Evolutionary conservation across 768 basidiomycete species (phyloP), one percentile per base, ranked within the genome.

Genomic region (Mrakia blollopis): DNA sequence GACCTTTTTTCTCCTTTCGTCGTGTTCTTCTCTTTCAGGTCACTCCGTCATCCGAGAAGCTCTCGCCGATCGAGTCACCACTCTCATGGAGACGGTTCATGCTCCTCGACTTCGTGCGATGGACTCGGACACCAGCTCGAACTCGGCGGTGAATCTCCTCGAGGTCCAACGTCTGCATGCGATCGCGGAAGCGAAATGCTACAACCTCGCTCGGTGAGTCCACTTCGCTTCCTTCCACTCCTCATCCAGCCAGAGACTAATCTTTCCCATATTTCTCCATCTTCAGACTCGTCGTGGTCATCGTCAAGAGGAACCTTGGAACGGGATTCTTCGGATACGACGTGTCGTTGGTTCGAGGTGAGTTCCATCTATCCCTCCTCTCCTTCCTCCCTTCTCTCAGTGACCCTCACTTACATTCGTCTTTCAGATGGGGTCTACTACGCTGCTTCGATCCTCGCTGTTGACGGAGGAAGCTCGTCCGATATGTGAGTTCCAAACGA

Each of bases 1-100:
- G 44, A 65, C 30, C 78, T 69, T 21, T 50, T 7, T 14, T 50
- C 47, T 50, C 47, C 18, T 21, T 7, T 18, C 44, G 76, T 41
- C 71, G 72, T 52, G 44, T 81, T 76, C 61, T 63, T 63, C 78
- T 28, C 25, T 7, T 28, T 28, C 75, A 79, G 75, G 74, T 81
- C 82, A 89, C 91, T 94, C 82, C 83, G 88, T 93, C 79, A 91
- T 96, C 80, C 89, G 92, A 39, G 93, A 94, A 81, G 88, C 89
- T 3, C 88, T 97, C 41, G 90, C 91, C 81, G 88, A 89, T 77
- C 89, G 87, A 44, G 84, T 87, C 3, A 80, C 74, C 8, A 78
- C 79, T 21, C 50, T 82, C 9, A 10, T 13, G 50, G 72, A 52
- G 10, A 39, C 9, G 2, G 74, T 73, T 47, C 67, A 76, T 28